These are phyloP conservation scores for Acanthamoeba sp. DNA, from an alignment of 208 protist species.

Conservation along the genomic window DNA sequence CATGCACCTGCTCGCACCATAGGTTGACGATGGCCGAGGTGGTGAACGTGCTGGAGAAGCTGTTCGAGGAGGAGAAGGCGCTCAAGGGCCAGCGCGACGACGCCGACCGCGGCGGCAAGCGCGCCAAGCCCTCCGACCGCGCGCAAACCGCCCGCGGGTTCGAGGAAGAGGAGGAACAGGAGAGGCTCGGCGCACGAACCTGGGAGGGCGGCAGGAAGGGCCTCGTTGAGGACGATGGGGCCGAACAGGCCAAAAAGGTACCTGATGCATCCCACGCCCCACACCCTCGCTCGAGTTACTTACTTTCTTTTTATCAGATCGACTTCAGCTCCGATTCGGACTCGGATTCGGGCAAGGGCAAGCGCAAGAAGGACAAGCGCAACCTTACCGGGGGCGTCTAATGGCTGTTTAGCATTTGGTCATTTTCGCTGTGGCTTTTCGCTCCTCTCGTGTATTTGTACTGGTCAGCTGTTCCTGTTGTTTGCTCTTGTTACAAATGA, in stretches of 20 bases:
- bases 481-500: too few relatives aligned
- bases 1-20: too few relatives aligned
- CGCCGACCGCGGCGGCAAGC: background rate
- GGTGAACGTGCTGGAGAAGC: conserved; percentile 47
- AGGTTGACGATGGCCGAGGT: conserved; percentile 17
- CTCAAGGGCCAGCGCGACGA: conserved; percentile 44
- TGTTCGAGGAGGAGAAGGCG: conserved; percentile 65
- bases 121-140: background rate
- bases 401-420: too few relatives aligned
- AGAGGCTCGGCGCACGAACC: background rate
- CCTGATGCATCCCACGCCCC: too few relatives aligned
- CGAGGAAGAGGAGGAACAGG: background rate
- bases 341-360: background rate
- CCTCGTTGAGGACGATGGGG: background rate
- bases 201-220: background rate
- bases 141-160: background rate
- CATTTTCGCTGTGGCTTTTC: too few relatives aligned
- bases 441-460: too few relatives aligned
- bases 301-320: background rate
- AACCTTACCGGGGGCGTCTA: background rate
- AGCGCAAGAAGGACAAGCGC: background rate
- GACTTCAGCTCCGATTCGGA: background rate
- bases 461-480: too few relatives aligned
- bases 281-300: too few relatives aligned
- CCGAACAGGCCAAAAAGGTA: background rate